Evolutionary conservation across 139 green algal genomes (phyloP).

Genomic region (Zygnema circumcarinatum): DNA sequence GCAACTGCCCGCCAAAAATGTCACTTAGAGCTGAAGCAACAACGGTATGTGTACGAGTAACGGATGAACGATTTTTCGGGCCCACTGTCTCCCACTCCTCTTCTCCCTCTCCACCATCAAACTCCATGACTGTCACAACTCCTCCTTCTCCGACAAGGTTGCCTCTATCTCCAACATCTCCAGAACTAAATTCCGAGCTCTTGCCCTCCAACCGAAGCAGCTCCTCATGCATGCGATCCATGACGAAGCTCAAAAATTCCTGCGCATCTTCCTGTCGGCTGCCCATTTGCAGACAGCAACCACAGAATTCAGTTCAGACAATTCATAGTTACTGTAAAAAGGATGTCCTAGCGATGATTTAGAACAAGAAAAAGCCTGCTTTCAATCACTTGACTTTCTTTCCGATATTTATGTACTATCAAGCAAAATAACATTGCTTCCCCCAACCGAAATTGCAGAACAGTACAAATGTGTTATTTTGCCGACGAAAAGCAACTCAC

Average conservation of each 20-base stretch:
- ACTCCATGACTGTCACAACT: conserved; percentile 15
- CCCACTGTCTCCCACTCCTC: conserved; percentile 62
- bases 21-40: conserved; percentile 38
- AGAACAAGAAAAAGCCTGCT: neutral
- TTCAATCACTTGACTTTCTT: neutral
- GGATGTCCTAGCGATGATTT: neutral
- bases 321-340: neutral
- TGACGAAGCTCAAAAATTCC: conserved; percentile 50
- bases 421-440: neutral
- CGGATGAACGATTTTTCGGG: conserved; percentile 42
- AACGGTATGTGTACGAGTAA: conserved; percentile 43
- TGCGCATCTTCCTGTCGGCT: conserved; percentile 59
- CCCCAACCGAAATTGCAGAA: neutral
- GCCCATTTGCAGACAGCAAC: neutral
- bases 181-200: neutral
- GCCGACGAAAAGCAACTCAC: neutral
- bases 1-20: conserved; percentile 54
- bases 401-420: neutral
- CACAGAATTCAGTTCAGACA: neutral
- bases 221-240: conserved; percentile 58
- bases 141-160: neutral
- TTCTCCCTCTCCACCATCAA: conserved; percentile 1
- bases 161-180: neutral
- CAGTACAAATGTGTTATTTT: neutral
- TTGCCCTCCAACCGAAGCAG: conserved; percentile 37